These are phyloP conservation scores for Aurinia saxatilis DNA, from an alignment of 345 rosid genomes.

Conservation along the genomic window DNA sequence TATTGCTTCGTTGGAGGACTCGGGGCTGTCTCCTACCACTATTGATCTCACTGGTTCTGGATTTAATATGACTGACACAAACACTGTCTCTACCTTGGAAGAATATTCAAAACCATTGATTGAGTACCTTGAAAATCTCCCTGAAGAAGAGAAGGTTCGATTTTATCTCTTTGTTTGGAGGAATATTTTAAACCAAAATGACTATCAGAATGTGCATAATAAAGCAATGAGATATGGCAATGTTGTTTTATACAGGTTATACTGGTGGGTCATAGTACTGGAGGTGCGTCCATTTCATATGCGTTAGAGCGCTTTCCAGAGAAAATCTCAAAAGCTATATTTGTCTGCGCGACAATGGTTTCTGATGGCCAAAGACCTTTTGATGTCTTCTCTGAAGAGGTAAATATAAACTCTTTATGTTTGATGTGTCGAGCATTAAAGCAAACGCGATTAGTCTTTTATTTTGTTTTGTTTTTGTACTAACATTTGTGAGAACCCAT, in stretches of 20 bases:
- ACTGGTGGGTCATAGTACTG: slow-evolving; percentile 84
- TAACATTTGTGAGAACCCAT: background rate
- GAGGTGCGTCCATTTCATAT: slow-evolving; percentile 85
- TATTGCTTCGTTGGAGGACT: slow-evolving; percentile 77
- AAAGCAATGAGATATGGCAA: background rate
- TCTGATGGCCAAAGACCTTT: slow-evolving; percentile 84
- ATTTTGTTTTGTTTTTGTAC: background rate
- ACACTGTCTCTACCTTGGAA: slow-evolving; percentile 56
- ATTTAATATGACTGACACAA: slow-evolving; percentile 61
- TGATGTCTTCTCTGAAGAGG: slow-evolving; percentile 95
- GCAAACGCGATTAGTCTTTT: background rate
- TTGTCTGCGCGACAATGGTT: slow-evolving; percentile 89
- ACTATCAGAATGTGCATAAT: background rate
- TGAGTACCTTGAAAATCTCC: slow-evolving; percentile 50
- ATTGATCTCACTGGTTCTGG: slow-evolving; percentile 87
- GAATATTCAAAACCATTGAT: slow-evolving; percentile 82
- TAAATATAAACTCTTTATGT: slow-evolving; percentile 12
- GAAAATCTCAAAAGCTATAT: slow-evolving; percentile 76
- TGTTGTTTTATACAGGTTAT: slow-evolving; percentile 46
- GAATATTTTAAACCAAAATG: background rate
- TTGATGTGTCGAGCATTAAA: background rate
- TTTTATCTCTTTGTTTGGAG: background rate
- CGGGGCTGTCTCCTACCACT: slow-evolving; percentile 60
- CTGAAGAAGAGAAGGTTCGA: slow-evolving; percentile 82
- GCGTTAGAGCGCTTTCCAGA: slow-evolving; percentile 73